These are phyloP conservation scores for Trametes cinnabarina DNA, from an alignment of 768 basidiomycete species.

Conservation along the genomic window DNA sequence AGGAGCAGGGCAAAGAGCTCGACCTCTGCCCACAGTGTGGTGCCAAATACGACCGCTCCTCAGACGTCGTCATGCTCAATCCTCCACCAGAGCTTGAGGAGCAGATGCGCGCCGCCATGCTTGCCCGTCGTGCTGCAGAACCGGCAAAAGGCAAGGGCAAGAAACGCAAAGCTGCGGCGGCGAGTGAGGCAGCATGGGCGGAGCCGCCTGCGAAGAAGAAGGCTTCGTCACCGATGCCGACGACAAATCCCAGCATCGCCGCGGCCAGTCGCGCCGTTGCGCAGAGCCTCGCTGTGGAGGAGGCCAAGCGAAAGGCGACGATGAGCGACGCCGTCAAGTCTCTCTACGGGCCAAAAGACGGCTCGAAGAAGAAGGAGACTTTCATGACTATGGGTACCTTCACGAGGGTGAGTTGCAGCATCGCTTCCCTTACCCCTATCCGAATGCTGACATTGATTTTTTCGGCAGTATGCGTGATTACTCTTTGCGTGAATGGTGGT, in stretches of 20 bases:
- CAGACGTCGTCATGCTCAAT: conserved; percentile 65
- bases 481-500: background rate
- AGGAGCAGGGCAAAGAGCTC: conserved; percentile 35
- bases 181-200: conserved; percentile 31
- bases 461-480: conserved; percentile 21
- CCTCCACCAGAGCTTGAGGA: conserved; percentile 66
- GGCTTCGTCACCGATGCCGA: conserved; percentile 38
- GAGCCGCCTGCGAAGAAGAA: conserved; percentile 44
- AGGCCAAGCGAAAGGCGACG: conserved; percentile 73
- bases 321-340: conserved; percentile 89
- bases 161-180: conserved; percentile 40
- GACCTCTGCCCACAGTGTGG: conserved; percentile 78
- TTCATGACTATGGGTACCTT: conserved; percentile 94
- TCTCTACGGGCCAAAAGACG: conserved; percentile 63
- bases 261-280: conserved; percentile 65
- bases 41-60: conserved; percentile 56
- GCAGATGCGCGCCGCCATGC: conserved; percentile 55
- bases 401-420: conserved; percentile 66
- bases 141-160: conserved; percentile 64
- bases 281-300: conserved; percentile 73
- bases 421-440: too few relatives aligned
- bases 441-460: background rate
- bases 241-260: conserved; percentile 51
- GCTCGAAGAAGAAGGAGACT: conserved; percentile 67
- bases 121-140: conserved; percentile 53